phyloP scores from a whole-genome alignment of 352 stramenopile genomes.

The Phytophthora meadii region DNA sequence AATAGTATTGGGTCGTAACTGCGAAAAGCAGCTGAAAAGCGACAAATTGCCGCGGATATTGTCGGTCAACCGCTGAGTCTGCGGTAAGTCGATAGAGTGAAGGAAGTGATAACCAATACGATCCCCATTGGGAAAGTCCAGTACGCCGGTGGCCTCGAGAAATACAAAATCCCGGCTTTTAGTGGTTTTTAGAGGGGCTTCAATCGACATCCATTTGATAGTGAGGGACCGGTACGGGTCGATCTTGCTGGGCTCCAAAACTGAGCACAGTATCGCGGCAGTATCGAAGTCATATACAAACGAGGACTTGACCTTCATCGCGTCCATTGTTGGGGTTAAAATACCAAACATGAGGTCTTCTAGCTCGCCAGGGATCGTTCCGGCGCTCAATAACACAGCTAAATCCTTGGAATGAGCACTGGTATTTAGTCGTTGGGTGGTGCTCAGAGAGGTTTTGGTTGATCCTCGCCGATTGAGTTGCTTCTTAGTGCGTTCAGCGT shows the following conservation, averaged over 20 bases:
- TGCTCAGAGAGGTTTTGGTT: slow-evolving; percentile 4
- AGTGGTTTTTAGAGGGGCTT: slow-evolving; percentile 10
- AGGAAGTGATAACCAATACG: slow-evolving; percentile 2
- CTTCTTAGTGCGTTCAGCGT: slow-evolving; percentile 4
- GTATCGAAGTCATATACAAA: slow-evolving; percentile 20
- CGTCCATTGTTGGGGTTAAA: slow-evolving; percentile 23
- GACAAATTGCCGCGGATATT: slow-evolving; percentile 44
- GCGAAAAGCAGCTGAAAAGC: slow-evolving; percentile 45
- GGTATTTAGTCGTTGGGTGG: not conserved
- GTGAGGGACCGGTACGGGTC: slow-evolving; percentile 29
- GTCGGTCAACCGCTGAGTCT: slow-evolving; percentile 33
- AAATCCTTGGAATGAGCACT: slow-evolving; percentile 1
- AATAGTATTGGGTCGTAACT: slow-evolving; percentile 37
- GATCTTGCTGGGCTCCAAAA: slow-evolving; percentile 20
- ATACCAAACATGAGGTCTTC: slow-evolving; percentile 41
- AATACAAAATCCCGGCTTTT: slow-evolving; percentile 5
- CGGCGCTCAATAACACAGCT: slow-evolving; percentile 19
- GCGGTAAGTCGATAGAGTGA: slow-evolving; percentile 41
- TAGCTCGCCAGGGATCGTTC: slow-evolving; percentile 22
- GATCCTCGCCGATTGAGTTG: not conserved
- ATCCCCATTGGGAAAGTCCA: slow-evolving; percentile 1
- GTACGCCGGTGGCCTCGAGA: not conserved
- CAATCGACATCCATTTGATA: slow-evolving; percentile 39
- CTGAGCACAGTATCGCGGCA: slow-evolving; percentile 12
- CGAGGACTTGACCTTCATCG: slow-evolving; percentile 30